Evolutionary conservation across 495 filamentous ascomycete genomes (phyloP), one percentile per base, ranked within the genome.

Genomic region (Bombardia bombarda): DNA sequence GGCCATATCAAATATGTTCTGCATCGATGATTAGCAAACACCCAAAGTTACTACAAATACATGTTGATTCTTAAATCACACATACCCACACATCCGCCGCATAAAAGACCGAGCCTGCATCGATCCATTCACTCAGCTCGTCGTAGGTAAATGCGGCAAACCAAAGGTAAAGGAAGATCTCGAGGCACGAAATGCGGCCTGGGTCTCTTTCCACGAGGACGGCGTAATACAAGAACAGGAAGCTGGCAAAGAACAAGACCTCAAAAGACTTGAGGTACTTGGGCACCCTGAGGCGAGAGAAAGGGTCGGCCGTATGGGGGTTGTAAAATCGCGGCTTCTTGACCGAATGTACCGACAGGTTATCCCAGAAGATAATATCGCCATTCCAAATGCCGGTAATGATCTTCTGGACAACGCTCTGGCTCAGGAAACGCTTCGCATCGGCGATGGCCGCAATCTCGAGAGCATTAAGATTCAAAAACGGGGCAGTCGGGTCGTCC

Each of bases 351-450:
- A 87, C 78, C 21, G 79, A 83, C 22, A 96, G 65, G 28, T 70
- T 78, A 47, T 94, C 83, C 89, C 90, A 97, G 56, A 95, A 95
- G 14, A 89, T 80, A 45, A 96, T 94, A 43, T 89, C 79, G 17
- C 90, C 90, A 34, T 80, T 80, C 90, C 90, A 95, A 41, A 95
- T 89, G 32, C 85, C 84, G 42, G 87, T 81, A 32, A 95, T 80
- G 43, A 95, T 83, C 48, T 82, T 84, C 53, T 96, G 90, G 23
- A 97, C 83, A 7, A 88, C 74, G 38, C 72, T 70, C 58, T 95
- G 89, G 58, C 86, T 86, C 12, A 95, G 74, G 51, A 95, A 97
- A 23, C 83, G 83, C 62, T 95, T 97, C 19, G 89, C 87, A 48
- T 84, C 78, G n/a, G 83, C 84, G 23, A 95, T 80, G 28, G 84